Percentiles rank a stretch among this genome's conserved stretches.
phyloP scores from a whole-genome alignment of 345 rosid genomes.

The Alliaria petiolata region DNA sequence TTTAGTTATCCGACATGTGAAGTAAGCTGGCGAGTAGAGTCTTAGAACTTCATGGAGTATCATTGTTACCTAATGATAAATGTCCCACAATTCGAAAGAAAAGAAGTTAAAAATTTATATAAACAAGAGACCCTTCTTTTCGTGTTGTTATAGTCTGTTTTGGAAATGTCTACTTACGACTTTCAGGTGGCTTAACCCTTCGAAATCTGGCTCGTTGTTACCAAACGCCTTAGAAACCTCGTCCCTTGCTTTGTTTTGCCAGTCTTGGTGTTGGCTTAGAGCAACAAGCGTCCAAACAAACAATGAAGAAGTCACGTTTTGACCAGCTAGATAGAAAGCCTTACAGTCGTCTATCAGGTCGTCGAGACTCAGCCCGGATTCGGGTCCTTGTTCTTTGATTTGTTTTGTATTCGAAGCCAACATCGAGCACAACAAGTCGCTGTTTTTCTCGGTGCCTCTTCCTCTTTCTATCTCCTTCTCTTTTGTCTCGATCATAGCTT shows the following conservation, averaged over 20 bases:
- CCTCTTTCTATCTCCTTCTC: conserved; percentile 32
- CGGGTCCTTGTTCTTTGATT: conserved; percentile 29
- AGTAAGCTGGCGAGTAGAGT: conserved; percentile 35
- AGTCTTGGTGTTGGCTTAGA: conserved; percentile 45
- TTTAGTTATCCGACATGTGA: conserved; percentile 29
- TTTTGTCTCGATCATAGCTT: conserved; percentile 36
- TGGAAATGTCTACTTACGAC: conserved; percentile 28
- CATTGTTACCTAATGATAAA: conserved; percentile 31
- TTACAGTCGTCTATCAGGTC: conserved; percentile 61
- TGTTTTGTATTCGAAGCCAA: conserved; percentile 28
- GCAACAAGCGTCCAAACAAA: conserved; percentile 53
- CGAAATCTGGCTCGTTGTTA: conserved; percentile 36
- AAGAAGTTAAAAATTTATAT: too few species aligned
- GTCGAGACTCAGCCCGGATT: conserved; percentile 27
- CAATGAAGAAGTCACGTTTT: conserved; percentile 50
- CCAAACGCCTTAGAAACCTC: conserved; percentile 42
- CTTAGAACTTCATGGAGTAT: conserved; percentile 35
- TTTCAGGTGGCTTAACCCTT: conserved; percentile 37
- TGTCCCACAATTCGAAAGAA: too few species aligned
- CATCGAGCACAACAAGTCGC: conserved; percentile 35
- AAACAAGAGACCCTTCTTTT: too few species aligned
- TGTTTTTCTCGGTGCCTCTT: conserved; percentile 22
- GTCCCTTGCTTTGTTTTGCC: conserved; percentile 56
- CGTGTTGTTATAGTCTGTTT: too few species aligned
- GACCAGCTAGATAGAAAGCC: conserved; percentile 65